Base-by-base conservation (phyloP, 257 asterid genomes). In the Leonotis leonurus region DNA sequence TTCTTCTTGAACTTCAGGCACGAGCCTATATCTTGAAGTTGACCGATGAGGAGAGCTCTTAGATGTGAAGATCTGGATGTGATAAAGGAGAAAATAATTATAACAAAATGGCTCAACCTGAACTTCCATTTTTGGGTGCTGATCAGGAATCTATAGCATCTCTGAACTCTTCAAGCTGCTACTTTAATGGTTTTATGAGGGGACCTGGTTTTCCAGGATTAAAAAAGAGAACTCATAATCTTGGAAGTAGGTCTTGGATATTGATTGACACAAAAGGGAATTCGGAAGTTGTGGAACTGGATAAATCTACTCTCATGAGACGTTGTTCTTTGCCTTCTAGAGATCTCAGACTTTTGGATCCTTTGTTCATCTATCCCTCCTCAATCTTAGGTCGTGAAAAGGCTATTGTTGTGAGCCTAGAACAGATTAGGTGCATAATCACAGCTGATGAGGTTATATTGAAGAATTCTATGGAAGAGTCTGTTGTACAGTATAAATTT, bases 261-360 rank as follows among this genome's bases (percentile, higher is more conserved):
- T 72, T 83, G 78, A 93, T 93, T 50, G 96, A 85, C 65, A 80
- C 76, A n/a, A 62, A 69, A 68, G 99, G 99, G 71, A 70, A 79
- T 65, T 80, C 92, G 20, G 82, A 82, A 76, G 70, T 84, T 40
- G 81, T 83, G 74, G 97, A 93, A 72, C 74, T 93, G 75, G 99
- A 93, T 66, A 93, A 89, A 69, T 78, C 74, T 62, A 83, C 95
- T 2, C 46, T 93, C 51, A 93, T 93, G 99, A 83, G 85, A 51
- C 95, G 85, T 71, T 93, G 96, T 63, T 84, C 94, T 32, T 79
- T 93, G 80, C 99, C 99, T 64, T 85, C 99, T 8, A 78, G 99
- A 78, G 99, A 93, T 77, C 95, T 93, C 59, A 87, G 99, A 66
- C 96, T 93, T 73, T 69, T 93, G 88, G 99, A 93, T 76, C 99